Conservation (phyloP, 2,329 filamentous ascomycete species). For the Fusarium burgessii region DNA sequence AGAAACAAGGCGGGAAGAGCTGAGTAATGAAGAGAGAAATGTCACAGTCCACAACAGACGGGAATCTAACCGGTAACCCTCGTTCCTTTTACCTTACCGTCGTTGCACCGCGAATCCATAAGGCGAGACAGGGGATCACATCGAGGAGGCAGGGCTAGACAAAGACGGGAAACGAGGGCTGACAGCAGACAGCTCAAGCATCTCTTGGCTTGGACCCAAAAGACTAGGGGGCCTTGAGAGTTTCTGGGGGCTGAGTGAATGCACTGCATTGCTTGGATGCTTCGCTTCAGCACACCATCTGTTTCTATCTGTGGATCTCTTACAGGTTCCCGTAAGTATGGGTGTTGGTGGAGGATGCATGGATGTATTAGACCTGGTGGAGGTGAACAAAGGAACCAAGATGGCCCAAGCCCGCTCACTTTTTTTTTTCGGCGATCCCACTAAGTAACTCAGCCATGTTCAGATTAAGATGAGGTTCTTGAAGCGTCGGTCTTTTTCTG, state of each 20-base stretch:
- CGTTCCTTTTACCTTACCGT: constrained; percentile 23
- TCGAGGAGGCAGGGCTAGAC: constrained; percentile 12
- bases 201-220: not conserved
- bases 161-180: constrained; percentile 36
- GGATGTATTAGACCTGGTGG: constrained; percentile 11
- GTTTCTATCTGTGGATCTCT: constrained; percentile 11
- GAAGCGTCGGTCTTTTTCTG: not conserved
- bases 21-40: constrained; percentile 37
- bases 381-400: constrained; percentile 33
- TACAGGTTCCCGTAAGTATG: constrained; percentile 15
- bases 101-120: constrained; percentile 12
- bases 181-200: constrained; percentile 17
- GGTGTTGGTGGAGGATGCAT: constrained; percentile 27
- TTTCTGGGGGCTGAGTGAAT: constrained; percentile 35
- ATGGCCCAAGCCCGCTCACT: constrained; percentile 6
- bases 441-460: constrained; percentile 7
- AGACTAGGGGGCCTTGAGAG: not conserved
- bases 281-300: constrained; percentile 17
- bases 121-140: constrained; percentile 2
- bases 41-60: not conserved
- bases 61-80: constrained; percentile 2
- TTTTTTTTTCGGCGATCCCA: constrained; percentile 10
- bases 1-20: constrained; percentile 22
- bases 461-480: not conserved
- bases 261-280: not conserved